These are phyloP conservation scores for Coccomyxa subellipsoidea DNA, from an alignment of 163 green algal genomes.

Conservation along the genomic window DNA sequence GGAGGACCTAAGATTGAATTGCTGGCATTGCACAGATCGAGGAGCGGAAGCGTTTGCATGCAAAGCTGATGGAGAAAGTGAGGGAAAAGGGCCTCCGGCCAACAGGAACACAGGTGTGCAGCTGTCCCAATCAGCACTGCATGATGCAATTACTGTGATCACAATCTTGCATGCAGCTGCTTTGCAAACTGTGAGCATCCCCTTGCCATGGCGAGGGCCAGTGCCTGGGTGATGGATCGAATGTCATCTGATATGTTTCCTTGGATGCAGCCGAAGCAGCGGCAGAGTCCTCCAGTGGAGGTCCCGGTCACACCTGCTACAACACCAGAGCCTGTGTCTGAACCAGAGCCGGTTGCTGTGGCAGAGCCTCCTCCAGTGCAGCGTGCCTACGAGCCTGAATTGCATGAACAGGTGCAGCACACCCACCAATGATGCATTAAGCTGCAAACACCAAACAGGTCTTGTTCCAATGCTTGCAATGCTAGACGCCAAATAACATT, in stretches of 20 bases:
- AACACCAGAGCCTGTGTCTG: conserved; percentile 8
- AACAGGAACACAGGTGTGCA: neutral
- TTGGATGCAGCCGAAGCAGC: neutral
- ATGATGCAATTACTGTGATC: too few relatives aligned
- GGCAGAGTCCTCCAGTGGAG: neutral
- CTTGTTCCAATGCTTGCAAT: too few relatives aligned
- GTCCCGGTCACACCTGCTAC: neutral
- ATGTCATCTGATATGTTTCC: neutral
- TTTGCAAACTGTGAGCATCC: neutral
- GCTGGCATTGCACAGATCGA: conserved; percentile 52
- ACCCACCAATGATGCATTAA: too few relatives aligned
- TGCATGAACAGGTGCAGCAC: neutral
- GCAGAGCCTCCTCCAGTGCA: conserved; percentile 11
- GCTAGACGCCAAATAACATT: too few relatives aligned
- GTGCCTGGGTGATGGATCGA: neutral
- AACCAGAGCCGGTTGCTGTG: neutral
- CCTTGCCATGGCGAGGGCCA: neutral
- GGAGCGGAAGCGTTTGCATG: conserved; percentile 61
- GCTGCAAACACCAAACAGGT: too few relatives aligned
- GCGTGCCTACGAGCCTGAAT: conserved; percentile 4
- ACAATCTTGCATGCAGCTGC: neutral
- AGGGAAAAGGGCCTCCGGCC: neutral
- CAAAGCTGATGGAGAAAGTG: conserved; percentile 53
- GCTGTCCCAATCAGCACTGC: neutral
- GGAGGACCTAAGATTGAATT: neutral